phyloP scores from a whole-genome alignment of 1,284 basidiomycete genomes.

The Cryptococcus depauperatus region DNA sequence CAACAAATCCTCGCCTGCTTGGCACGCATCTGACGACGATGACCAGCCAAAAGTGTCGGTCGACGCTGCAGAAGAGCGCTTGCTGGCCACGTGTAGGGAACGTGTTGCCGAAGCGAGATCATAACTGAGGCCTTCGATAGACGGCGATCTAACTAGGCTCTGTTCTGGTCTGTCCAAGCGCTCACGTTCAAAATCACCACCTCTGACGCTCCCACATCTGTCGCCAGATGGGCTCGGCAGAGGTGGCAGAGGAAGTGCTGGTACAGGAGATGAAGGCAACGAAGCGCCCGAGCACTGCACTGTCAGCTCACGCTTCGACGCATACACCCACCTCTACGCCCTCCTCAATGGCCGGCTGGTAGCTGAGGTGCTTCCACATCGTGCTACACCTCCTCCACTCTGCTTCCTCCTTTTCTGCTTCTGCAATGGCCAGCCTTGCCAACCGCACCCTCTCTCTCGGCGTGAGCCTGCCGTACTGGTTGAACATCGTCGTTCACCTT shows the following conservation, averaged over 20 bases:
- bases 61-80: constrained; percentile 4
- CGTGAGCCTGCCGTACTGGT: constrained; percentile 1
- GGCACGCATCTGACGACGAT: too few species aligned
- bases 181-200: too few species aligned
- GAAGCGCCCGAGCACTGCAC: neutral
- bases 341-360: constrained; percentile 2
- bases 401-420: constrained; percentile 10
- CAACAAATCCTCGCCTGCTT: neutral
- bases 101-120: constrained; percentile 4
- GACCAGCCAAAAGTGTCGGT: constrained; percentile 6
- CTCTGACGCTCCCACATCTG: too few species aligned
- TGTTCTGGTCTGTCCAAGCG: too few species aligned
- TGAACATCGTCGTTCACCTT: constrained; percentile 2
- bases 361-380: constrained; percentile 3
- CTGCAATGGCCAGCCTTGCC: constrained; percentile 9
- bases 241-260: constrained; percentile 6
- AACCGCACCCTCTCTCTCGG: constrained; percentile 12
- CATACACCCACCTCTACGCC: constrained; percentile 2
- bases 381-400: neutral
- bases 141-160: too few species aligned
- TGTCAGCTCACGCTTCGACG: neutral
- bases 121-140: constrained; percentile 7
- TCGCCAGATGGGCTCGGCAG: constrained; percentile 4
- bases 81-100: constrained; percentile 1
- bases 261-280: constrained; percentile 4